Evolutionary conservation across 805 yeast species (phyloP).

Genomic region (Wickerhamiella shivajii): DNA sequence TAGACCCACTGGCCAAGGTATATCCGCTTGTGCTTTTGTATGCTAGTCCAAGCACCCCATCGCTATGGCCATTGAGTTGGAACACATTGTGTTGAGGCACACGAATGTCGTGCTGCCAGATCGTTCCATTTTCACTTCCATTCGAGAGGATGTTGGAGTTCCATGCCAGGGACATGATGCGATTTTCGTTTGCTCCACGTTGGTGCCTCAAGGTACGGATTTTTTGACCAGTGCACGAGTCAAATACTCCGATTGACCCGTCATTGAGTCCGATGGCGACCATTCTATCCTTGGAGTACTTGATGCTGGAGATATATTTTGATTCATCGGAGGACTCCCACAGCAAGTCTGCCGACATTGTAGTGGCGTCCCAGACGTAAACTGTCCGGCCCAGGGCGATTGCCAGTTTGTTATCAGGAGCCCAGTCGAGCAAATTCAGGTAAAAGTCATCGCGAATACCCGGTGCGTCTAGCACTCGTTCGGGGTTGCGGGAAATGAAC

Average conservation of each 20-base stretch:
- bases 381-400: slow-evolving; percentile 75
- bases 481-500: slow-evolving; percentile 75
- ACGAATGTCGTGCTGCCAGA: slow-evolving; percentile 83
- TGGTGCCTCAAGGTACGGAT: slow-evolving; percentile 67
- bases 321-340: slow-evolving; percentile 21
- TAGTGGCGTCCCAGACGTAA: slow-evolving; percentile 82
- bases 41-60: slow-evolving; percentile 85
- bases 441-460: slow-evolving; percentile 89
- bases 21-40: slow-evolving; percentile 76
- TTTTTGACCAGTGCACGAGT: slow-evolving; percentile 59
- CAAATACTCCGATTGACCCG: slow-evolving; percentile 88
- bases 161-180: slow-evolving; percentile 82
- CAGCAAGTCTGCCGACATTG: slow-evolving; percentile 61
- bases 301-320: slow-evolving; percentile 48
- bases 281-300: slow-evolving; percentile 89
- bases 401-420: slow-evolving; percentile 63
- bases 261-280: slow-evolving; percentile 71
- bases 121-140: slow-evolving; percentile 78
- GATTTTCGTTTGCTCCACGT: slow-evolving; percentile 25
- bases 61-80: slow-evolving; percentile 51
- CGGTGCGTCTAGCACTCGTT: slow-evolving; percentile 90
- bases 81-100: slow-evolving; percentile 58
- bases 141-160: slow-evolving; percentile 61
- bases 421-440: slow-evolving; percentile 78
- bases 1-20: slow-evolving; percentile 84